Evolutionary conservation across 768 basidiomycete genomes (phyloP).

Genomic region (Lentinula raphanica): DNA sequence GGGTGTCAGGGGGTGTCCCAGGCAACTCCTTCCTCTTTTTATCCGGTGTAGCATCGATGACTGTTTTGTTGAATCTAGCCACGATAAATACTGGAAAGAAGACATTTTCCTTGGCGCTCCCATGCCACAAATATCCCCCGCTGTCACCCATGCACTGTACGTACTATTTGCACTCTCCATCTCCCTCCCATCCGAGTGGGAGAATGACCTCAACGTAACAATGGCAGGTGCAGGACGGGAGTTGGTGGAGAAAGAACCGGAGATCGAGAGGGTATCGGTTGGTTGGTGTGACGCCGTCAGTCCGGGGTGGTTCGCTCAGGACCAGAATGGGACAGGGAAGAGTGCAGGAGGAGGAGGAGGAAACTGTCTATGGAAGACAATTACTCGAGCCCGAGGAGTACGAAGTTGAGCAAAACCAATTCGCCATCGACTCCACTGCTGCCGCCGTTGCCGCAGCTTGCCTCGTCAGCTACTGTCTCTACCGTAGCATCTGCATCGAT

Average conservation of each 20-base stretch:
- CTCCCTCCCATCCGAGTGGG: constrained; percentile 29
- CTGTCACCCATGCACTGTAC: constrained; percentile 36
- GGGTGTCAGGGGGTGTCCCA: constrained; percentile 6
- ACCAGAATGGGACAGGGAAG: neutral
- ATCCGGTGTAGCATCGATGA: neutral
- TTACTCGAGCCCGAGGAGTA: neutral
- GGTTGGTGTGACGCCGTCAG: constrained; percentile 46
- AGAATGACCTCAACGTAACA: constrained; percentile 48
- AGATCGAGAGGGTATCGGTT: constrained; percentile 43
- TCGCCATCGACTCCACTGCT: neutral
- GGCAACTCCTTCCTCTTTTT: constrained; percentile 13
- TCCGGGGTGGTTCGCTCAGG: constrained; percentile 28
- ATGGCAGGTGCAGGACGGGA: constrained; percentile 48
- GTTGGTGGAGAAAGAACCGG: constrained; percentile 42
- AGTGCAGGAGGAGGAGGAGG: too few species aligned
- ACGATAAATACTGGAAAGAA: neutral
- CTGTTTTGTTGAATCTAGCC: neutral
- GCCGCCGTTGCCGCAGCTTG: too few species aligned
- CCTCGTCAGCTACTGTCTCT: neutral
- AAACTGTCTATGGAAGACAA: neutral
- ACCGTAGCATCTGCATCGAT: too few species aligned
- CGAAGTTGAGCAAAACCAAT: constrained; percentile 4
- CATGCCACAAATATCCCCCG: constrained; percentile 20
- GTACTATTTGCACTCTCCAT: constrained; percentile 36
- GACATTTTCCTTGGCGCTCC: constrained; percentile 9